Evolutionary conservation across 176 grass and related monocot genomes (phyloP).

Genomic region (Pharus latifolius): DNA sequence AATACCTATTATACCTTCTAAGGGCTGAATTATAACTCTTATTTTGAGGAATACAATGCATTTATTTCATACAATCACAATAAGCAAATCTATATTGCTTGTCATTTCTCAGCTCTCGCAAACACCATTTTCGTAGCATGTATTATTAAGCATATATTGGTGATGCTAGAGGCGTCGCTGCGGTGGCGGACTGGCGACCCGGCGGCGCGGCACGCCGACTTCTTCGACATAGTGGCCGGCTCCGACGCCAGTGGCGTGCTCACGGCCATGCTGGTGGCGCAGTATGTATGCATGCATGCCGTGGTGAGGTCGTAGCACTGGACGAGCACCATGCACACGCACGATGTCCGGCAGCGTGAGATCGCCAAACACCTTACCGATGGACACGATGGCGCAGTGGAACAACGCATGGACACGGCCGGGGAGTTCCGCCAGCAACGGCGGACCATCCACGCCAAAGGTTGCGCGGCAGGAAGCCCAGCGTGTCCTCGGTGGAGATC

Average conservation of each 20-base stretch:
- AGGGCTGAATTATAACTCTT: too few relatives aligned
- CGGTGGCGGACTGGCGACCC: slow-evolving; percentile 46
- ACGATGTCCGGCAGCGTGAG: slow-evolving; percentile 58
- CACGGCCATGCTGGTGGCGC: slow-evolving; percentile 68
- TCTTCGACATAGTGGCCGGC: slow-evolving; percentile 79
- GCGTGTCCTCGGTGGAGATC: slow-evolving; percentile 70
- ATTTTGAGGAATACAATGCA: too few relatives aligned
- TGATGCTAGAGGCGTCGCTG: slow-evolving; percentile 57
- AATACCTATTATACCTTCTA: too few relatives aligned
- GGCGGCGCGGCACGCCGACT: slow-evolving; percentile 46
- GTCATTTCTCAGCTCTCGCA: too few relatives aligned
- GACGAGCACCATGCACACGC: slow-evolving; percentile 64
- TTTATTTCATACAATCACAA: too few relatives aligned
- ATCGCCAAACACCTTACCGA: slow-evolving; percentile 53
- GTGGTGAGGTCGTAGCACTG: slow-evolving; percentile 86
- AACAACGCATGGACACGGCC: slow-evolving; percentile 32
- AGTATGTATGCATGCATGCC: too few relatives aligned
- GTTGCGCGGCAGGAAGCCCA: slow-evolving; percentile 44
- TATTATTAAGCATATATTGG: too few relatives aligned
- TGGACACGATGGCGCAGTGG: slow-evolving; percentile 17
- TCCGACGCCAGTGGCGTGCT: slow-evolving; percentile 87
- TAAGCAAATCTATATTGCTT: too few relatives aligned
- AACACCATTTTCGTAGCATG: too few relatives aligned
- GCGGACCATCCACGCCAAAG: too few relatives aligned
- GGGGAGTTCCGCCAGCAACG: too few relatives aligned